A percentile compares a stretch with the other conserved stretches of the same genome.
Evolutionary conservation across 1,284 basidiomycete genomes (phyloP).

Genomic region (Polyporus tsugae): DNA sequence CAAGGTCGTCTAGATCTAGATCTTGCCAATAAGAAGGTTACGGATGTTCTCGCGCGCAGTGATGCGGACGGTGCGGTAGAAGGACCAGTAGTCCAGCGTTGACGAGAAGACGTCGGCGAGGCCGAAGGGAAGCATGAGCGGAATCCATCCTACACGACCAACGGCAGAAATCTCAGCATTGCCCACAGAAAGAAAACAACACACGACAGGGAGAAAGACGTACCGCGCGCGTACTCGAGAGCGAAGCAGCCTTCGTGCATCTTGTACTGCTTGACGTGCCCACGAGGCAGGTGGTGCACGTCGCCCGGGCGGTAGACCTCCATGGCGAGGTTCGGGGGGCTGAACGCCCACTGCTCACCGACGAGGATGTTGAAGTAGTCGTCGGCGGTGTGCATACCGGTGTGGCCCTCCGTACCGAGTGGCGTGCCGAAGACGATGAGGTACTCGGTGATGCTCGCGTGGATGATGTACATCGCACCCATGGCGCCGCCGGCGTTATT

Average conservation of each 20-base stretch:
- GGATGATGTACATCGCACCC: conserved; percentile 98
- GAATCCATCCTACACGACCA: conserved; percentile 79
- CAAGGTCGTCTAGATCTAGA: conserved; percentile 50
- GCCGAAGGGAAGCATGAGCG: conserved; percentile 93
- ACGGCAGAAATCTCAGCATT: background rate
- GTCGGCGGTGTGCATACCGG: conserved; percentile 93
- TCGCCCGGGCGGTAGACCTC: conserved; percentile 88
- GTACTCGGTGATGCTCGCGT: conserved; percentile 94
- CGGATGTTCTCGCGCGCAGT: conserved; percentile 85
- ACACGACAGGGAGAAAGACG: conserved; percentile 39
- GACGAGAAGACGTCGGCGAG: conserved; percentile 88
- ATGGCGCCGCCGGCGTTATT: conserved; percentile 99
- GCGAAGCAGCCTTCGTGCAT: conserved; percentile 97
- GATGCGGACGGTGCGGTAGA: conserved; percentile 83
- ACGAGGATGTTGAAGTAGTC: conserved; percentile 97
- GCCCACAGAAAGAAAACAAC: conserved; percentile 12
- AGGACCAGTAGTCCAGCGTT: conserved; percentile 87
- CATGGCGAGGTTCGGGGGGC: conserved; percentile 81
- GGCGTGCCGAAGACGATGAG: conserved; percentile 97
- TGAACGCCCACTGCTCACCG: conserved; percentile 94
- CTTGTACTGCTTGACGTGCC: conserved; percentile 94
- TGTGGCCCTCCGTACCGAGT: conserved; percentile 96
- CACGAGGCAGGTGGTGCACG: conserved; percentile 86
- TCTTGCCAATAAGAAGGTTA: conserved; percentile 89
- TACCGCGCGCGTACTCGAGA: conserved; percentile 90